These are phyloP conservation scores for Wickerhamiella siamensis DNA, from an alignment of 805 yeast genomes.

Conservation along the genomic window DNA sequence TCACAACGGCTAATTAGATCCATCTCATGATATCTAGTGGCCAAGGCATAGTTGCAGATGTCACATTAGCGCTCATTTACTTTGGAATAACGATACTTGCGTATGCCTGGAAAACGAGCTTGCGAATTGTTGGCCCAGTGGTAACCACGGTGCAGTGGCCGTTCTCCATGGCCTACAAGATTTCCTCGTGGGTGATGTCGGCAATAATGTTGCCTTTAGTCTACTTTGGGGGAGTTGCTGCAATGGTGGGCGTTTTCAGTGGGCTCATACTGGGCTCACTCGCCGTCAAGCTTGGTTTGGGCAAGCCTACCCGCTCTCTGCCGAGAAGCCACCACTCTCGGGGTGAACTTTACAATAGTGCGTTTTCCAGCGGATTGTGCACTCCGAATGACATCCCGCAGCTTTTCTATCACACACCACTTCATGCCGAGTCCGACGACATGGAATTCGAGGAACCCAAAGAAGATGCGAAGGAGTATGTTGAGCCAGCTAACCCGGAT, in stretches of 20 bases:
- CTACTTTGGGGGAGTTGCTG: background rate
- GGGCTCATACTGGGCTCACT: background rate
- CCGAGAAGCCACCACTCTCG: background rate
- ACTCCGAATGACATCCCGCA: background rate
- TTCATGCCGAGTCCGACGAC: background rate
- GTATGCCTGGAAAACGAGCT: background rate
- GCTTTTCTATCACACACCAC: background rate
- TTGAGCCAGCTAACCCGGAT: no score
- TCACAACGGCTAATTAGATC: no score
- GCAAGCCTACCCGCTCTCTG: background rate
- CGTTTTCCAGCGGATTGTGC: background rate
- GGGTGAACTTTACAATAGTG: background rate
- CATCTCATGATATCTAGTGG: background rate
- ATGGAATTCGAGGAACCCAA: background rate
- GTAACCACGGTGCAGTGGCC: background rate
- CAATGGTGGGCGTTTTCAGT: background rate
- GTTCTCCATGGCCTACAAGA: background rate
- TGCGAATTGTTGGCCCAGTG: background rate
- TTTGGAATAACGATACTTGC: background rate
- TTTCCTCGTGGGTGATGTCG: background rate
- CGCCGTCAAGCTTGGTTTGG: constrained; percentile 1
- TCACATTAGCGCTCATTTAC: background rate
- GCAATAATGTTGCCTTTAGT: background rate
- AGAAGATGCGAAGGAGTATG: no score
- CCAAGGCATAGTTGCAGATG: background rate